Evolutionary conservation across 2,329 filamentous ascomycete species (phyloP), one percentile per base, ranked within the genome.

Genomic region (Hypoxylon sp.): DNA sequence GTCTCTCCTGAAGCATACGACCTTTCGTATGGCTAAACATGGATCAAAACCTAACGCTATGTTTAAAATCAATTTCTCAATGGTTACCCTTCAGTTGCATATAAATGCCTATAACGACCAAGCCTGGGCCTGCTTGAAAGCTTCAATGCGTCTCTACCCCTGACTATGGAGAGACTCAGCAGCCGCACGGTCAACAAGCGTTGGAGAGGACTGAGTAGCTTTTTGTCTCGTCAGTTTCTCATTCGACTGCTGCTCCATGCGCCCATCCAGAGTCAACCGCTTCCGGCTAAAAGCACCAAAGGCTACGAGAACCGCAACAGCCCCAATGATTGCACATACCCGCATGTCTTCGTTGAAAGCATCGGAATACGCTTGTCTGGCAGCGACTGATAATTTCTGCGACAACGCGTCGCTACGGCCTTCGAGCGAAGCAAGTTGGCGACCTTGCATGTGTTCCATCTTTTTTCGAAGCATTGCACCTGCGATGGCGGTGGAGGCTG

Each of bases 401-500:
- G 76, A 74, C 8, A 83, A 62, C 6, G 52, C 66, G 42, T 31
- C 15, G 52, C 55, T 24, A 52, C 64, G 39, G 65, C 21, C 37
- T 69, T 75, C 64, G 27, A 72, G 63, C 10, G 66, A 62, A 21
- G 72, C 67, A 15, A 80, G 67, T 44, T 81, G 74, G 6, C 74
- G 65, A 1, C 75, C 59, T 7, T 77, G 68, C 2, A 81, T 48
- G 3, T 75, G 60, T n/a, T 69, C 66, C 35, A 82, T 70, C 27
- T 76, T 69, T 2, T 75, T 61, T 27, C 73, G 75, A 46, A 77
- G 78, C 71, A 73, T 79, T 54, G 66, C 77, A 47, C 71, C 79
- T 3, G 86, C 72, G 15, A 87, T 79, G 15, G 83, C 82, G 0
- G 86, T 83, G 19, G 85, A 87, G 1, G 83, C 80, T 2, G 86